Evolutionary conservation across 257 asterid genomes (phyloP).

Genomic region (Gentiana dahurica): DNA sequence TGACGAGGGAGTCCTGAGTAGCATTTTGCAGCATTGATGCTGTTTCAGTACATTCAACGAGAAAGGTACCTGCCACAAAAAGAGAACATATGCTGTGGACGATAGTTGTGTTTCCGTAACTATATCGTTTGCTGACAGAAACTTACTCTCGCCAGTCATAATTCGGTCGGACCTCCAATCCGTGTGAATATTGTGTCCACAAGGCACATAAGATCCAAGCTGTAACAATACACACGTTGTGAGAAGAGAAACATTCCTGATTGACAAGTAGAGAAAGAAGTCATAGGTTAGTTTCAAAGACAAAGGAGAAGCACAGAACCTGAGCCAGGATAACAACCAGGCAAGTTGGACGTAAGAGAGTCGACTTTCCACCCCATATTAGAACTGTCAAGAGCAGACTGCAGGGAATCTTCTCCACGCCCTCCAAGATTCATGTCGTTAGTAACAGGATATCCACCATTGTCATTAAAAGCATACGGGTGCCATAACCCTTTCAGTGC

Average conservation of each 20-base stretch:
- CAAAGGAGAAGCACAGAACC: conserved; percentile 31
- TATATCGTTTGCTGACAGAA: background rate
- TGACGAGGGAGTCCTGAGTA: conserved; percentile 76
- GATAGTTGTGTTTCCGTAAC: too few species aligned
- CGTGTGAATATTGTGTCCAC: conserved; percentile 87
- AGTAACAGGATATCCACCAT: conserved; percentile 71
- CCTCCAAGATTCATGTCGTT: conserved; percentile 81
- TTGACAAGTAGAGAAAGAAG: conserved; percentile 3
- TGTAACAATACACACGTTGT: conserved; percentile 26
- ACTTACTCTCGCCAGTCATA: conserved; percentile 98
- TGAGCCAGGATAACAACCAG: conserved; percentile 88
- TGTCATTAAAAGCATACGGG: conserved; percentile 82
- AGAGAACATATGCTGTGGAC: conserved; percentile 1
- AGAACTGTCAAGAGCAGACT: conserved; percentile 82
- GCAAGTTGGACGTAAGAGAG: conserved; percentile 90
- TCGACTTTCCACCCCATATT: conserved; percentile 99
- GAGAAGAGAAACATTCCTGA: conserved; percentile 3
- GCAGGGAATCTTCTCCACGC: conserved; percentile 24
- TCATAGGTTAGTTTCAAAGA: conserved; percentile 5
- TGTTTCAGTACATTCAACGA: conserved; percentile 90
- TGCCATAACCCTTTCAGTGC: conserved; percentile 91
- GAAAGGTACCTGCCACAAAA: conserved; percentile 60
- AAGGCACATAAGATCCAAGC: conserved; percentile 93
- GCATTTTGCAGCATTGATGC: conserved; percentile 84
- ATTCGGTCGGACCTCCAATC: conserved; percentile 92